Conservation (phyloP, 2,329 filamentous ascomycete genomes). For the Ceratocystis harringtonii region DNA sequence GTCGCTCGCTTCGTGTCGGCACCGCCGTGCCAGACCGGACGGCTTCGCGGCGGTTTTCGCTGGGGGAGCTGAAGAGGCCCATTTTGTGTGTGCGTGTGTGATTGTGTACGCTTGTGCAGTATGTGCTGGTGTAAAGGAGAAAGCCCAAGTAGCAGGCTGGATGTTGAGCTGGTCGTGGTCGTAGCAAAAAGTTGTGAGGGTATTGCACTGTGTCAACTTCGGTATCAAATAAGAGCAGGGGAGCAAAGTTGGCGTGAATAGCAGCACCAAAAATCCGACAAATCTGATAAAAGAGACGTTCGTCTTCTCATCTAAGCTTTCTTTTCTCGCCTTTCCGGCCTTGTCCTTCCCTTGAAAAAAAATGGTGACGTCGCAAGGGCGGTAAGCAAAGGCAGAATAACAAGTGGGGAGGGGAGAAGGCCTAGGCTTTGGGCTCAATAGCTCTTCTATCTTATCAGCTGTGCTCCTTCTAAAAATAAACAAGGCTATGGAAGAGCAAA, state of each 20-base stretch:
- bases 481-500: background rate
- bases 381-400: constrained; percentile 3
- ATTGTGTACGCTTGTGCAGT: background rate
- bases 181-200: background rate
- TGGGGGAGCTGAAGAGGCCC: constrained; percentile 34
- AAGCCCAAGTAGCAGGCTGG: background rate
- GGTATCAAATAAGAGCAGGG: no score
- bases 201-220: no score
- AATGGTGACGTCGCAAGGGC: constrained; percentile 2
- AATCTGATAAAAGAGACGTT: background rate
- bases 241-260: background rate
- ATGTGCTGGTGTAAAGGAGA: background rate
- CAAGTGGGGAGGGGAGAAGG: background rate
- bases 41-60: constrained; percentile 34
- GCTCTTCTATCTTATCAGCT: background rate
- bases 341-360: background rate
- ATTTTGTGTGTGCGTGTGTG: constrained; percentile 24
- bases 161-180: background rate
- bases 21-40: constrained; percentile 49
- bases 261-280: background rate
- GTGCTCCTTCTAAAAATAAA: background rate
- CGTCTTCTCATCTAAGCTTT: background rate
- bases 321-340: background rate
- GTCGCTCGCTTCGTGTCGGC: constrained; percentile 69
- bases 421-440: no score